Evolutionary conservation across 2,329 filamentous ascomycete genomes (phyloP).

Genomic region (Tympanopsis confertula): DNA sequence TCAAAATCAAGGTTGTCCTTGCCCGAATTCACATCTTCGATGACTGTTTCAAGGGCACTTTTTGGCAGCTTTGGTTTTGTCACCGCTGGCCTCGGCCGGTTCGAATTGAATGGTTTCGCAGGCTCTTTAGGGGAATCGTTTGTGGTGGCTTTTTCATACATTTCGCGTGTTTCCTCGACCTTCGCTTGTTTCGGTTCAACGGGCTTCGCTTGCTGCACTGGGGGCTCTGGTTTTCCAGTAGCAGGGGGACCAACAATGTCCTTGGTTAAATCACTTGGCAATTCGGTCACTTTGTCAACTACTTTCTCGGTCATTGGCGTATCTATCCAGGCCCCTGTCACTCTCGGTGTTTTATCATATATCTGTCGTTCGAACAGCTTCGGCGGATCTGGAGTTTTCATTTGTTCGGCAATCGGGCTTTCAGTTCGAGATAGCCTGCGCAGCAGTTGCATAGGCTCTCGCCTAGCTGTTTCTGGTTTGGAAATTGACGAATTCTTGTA

Average conservation of each 20-base stretch:
- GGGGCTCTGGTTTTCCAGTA: background rate
- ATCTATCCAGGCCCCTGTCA: slow-evolving; percentile 31
- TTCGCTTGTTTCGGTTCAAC: background rate
- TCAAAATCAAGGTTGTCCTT: slow-evolving; percentile 21
- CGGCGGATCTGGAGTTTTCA: background rate
- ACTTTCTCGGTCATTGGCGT: slow-evolving; percentile 26
- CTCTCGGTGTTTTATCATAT: slow-evolving; percentile 27
- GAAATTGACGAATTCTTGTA: slow-evolving; percentile 17
- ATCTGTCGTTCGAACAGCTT: slow-evolving; percentile 12
- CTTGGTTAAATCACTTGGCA: background rate
- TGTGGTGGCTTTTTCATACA: background rate
- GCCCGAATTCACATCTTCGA: slow-evolving; percentile 23
- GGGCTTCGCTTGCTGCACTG: background rate
- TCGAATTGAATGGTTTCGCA: slow-evolving; percentile 8
- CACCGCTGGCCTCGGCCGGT: slow-evolving; percentile 8
- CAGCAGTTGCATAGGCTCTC: slow-evolving; percentile 25
- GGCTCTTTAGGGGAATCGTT: slow-evolving; percentile 6
- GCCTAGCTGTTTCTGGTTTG: slow-evolving; percentile 14
- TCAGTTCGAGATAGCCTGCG: slow-evolving; percentile 24
- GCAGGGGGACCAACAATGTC: background rate
- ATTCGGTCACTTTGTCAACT: slow-evolving; percentile 16
- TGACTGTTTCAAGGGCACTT: slow-evolving; percentile 25
- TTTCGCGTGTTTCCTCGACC: background rate
- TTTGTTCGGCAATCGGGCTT: slow-evolving; percentile 12
- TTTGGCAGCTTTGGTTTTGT: slow-evolving; percentile 22